Evolutionary conservation across 2,329 filamentous ascomycete species (phyloP).

Genomic region (Sclerotiophoma versabilis): DNA sequence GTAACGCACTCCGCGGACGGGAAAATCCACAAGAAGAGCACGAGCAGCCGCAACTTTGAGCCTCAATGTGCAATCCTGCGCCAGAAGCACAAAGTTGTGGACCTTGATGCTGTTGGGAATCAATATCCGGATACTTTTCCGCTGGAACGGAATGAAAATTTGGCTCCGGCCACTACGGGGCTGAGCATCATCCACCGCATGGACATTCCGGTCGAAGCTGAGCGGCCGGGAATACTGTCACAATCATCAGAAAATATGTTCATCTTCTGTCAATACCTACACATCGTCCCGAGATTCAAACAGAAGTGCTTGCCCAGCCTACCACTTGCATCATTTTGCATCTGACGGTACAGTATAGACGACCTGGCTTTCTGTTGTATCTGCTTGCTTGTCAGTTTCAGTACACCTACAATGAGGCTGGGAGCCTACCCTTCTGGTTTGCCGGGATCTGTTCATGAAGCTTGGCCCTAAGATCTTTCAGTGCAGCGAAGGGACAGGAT

Average conservation of each 20-base stretch:
- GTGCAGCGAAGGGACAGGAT: background rate
- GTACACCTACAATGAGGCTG: background rate
- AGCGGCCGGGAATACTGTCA: background rate
- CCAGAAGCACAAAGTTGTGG: constrained; percentile 6
- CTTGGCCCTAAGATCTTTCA: background rate
- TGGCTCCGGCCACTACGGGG: background rate
- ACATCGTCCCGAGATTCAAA: no score
- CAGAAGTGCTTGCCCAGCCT: background rate
- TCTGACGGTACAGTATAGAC: background rate
- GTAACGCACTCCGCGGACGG: constrained; percentile 10
- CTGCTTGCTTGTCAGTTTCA: background rate
- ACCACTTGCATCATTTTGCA: background rate
- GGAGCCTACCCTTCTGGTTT: background rate
- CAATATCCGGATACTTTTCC: constrained; percentile 11
- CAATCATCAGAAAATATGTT: background rate
- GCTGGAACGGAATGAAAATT: constrained; percentile 1
- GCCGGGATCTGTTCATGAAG: no score
- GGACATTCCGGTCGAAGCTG: background rate
- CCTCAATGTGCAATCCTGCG: constrained; percentile 1
- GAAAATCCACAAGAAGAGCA: background rate
- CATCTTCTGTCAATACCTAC: no score
- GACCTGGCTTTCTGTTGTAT: background rate
- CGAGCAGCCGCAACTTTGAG: constrained; percentile 2
- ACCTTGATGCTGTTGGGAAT: constrained; percentile 7
- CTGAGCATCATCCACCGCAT: background rate